Conservation (phyloP, 1,284 basidiomycete species). For the Coniferiporia sulphurascens region DNA sequence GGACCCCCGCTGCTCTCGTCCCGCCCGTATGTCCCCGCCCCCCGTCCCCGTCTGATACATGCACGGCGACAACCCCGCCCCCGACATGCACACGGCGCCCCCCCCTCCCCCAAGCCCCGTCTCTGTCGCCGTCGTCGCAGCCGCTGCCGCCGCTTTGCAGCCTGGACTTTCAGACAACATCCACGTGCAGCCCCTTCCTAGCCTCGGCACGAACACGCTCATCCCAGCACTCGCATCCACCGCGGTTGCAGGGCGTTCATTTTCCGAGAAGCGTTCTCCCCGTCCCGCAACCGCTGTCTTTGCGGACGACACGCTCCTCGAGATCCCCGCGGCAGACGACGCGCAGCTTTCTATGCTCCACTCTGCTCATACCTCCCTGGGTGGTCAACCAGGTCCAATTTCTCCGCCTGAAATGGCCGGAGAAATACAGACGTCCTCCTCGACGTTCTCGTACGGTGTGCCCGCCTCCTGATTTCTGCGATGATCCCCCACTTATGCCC, state of each 20-base stretch:
- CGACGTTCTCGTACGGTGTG: not conserved
- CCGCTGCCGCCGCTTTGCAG: not conserved
- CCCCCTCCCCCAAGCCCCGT: too few species aligned
- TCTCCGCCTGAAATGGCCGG: not conserved
- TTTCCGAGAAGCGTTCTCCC: not conserved
- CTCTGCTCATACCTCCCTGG: not conserved
- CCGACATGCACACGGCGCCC: not conserved
- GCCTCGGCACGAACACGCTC: not conserved
- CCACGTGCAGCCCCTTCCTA: not conserved
- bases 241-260: not conserved
- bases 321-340: not conserved
- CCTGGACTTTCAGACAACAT: not conserved
- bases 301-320: not conserved
- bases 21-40: not conserved
- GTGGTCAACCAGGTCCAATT: not conserved
- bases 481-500: not conserved
- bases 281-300: constrained; percentile 1
- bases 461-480: not conserved
- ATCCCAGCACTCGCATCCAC: not conserved
- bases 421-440: not conserved
- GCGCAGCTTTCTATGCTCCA: not conserved
- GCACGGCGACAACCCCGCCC: not conserved
- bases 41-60: not conserved
- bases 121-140: not conserved
- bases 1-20: not conserved